Evolutionary conservation across 2,329 filamentous ascomycete genomes (phyloP).

Genomic region (Neurospora sp.): DNA sequence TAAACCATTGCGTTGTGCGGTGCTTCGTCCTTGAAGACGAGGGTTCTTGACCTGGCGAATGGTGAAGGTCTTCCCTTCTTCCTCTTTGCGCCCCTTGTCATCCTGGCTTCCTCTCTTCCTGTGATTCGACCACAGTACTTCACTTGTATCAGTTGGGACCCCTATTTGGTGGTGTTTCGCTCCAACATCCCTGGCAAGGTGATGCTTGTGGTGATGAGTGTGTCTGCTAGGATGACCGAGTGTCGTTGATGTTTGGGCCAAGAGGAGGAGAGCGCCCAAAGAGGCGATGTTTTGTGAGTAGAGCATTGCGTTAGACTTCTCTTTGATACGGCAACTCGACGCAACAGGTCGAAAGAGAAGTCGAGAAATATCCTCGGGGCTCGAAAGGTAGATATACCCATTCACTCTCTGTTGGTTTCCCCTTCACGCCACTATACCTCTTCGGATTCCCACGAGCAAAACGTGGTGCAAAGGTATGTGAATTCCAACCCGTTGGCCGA

Average conservation of each 20-base stretch:
- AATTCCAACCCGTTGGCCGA: background rate
- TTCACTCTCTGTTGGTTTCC: background rate
- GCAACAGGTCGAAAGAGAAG: background rate
- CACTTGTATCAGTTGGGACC: background rate
- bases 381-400: background rate
- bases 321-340: background rate
- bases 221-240: background rate
- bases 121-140: background rate
- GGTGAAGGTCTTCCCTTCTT: background rate
- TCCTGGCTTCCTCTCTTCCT: background rate
- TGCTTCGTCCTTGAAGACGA: background rate
- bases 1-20: slow-evolving; percentile 1
- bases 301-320: background rate
- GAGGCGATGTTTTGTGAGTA: background rate
- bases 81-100: background rate
- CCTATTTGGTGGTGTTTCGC: background rate
- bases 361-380: background rate
- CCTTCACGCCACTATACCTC: background rate
- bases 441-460: background rate
- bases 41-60: slow-evolving; percentile 6
- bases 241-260: background rate
- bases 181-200: background rate
- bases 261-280: background rate
- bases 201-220: background rate
- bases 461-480: background rate